A percentile compares a stretch with the other conserved stretches of the same genome.
Conservation (phyloP, 148 eudicot species). For the Camellia japonica region DNA sequence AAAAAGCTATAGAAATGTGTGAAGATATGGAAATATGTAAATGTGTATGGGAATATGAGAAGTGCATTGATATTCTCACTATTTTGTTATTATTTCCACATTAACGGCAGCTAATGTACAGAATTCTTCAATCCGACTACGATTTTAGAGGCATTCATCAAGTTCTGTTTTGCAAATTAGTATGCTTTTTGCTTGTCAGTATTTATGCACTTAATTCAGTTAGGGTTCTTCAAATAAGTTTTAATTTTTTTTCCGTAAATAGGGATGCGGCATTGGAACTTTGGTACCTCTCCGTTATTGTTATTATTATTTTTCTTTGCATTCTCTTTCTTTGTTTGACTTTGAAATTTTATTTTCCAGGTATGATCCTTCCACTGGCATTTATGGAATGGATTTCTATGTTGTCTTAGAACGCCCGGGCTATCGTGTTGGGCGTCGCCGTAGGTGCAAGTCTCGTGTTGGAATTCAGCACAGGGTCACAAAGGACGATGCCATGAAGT, state of each 20-base stretch:
- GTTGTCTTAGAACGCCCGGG: conserved; percentile 76
- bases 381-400: conserved; percentile 76
- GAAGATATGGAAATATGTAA: no score
- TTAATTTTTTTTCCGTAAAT: background rate
- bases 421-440: conserved; percentile 70
- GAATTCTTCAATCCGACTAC: no score
- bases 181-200: no score
- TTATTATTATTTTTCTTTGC: no score
- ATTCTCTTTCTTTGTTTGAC: background rate
- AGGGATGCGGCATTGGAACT: background rate
- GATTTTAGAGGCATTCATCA: no score
- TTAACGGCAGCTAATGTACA: no score
- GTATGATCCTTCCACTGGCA: conserved; percentile 81
- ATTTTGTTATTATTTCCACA: no score
- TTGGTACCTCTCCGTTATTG: background rate
- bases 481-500: conserved; percentile 77
- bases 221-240: background rate
- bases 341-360: conserved; percentile 18
- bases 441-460: conserved; percentile 79
- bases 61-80: no score
- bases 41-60: no score
- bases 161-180: no score
- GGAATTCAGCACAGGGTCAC: conserved; percentile 83
- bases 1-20: no score
- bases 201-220: no score